Conservation (phyloP, 129 eudicot species). For the Chrysanthemum seticuspe region DNA sequence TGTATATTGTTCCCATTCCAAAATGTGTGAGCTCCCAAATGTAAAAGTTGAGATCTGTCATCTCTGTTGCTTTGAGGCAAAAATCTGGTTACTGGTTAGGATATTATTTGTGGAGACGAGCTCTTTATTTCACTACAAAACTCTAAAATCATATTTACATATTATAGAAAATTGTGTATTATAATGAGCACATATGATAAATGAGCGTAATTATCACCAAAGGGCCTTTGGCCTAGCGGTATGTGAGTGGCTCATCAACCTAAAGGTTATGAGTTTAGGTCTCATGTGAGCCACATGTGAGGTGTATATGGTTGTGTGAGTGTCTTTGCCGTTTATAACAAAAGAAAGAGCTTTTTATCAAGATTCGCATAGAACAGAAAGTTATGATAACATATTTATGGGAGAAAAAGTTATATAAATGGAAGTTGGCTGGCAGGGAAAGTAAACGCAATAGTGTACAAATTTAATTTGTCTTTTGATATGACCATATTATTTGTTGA, state of each 20-base stretch:
- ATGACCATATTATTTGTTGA: too few species aligned
- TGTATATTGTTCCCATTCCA: not conserved
- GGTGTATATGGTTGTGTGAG: too few species aligned
- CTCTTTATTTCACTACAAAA: not conserved
- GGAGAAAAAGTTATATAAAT: not conserved
- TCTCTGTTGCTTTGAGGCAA: conserved; percentile 12
- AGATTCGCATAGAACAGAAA: not conserved
- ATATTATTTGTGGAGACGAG: not conserved
- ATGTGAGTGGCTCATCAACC: too few species aligned
- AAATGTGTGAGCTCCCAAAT: conserved; percentile 6
- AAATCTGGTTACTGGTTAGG: conserved; percentile 1
- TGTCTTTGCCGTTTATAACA: too few species aligned
- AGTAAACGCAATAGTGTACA: not conserved
- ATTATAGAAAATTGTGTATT: conserved; percentile 6
- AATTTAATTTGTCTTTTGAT: too few species aligned
- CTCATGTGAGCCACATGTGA: too few species aligned
- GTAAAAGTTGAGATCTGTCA: conserved; percentile 7
- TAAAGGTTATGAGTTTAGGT: too few species aligned
- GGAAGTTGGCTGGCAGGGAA: not conserved
- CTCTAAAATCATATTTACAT: conserved; percentile 9
- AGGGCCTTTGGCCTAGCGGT: too few species aligned
- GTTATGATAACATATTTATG: conserved; percentile 10
- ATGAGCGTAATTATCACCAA: not conserved
- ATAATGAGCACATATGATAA: conserved; percentile 4
- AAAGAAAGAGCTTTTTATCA: not conserved